Evolutionary conservation across 139 green algal genomes (phyloP), one percentile per base, ranked within the genome.

Genomic region (Auxenochlorella pyrenoidosa): DNA sequence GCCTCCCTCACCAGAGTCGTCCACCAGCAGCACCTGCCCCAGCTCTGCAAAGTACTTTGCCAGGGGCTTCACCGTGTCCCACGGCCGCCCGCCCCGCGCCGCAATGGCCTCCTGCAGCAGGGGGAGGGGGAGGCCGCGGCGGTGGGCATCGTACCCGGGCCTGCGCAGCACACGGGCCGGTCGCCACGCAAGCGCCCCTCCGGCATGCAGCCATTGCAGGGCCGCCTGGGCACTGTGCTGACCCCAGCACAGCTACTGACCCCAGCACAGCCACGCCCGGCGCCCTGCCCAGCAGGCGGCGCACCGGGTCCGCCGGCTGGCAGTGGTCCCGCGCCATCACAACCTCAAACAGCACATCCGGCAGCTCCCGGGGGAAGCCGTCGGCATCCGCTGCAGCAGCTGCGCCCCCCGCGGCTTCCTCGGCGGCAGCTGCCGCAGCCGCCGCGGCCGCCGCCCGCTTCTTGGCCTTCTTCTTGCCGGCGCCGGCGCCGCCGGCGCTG

Each of bases 21-120:
- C 90, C 26, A 92, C 79, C n/a, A 92, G 87, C 32, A 89, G 21
- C 70, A 92, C 87, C 3, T 44, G 63, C 8, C 16, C 24, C n/a
- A 92, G 85, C 44, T 60, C 78, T 21, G 32, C 41, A 89, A 91
- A 91, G 83, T 92, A 87, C 22, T 41, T 73, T n/a, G 10, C 44
- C 86, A 92, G 79, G 18, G 90, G 90, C 71, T 92, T 92, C n/a
- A 92, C 87, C 3, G 90, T 92, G 86, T 92, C 90, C 90, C 90
- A 92, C 26, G 83, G 87, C 66, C 66, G 82, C 43, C 82, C 90
- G 30, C 87, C 87, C 41, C 86, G 77, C 43, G 86, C 86, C 30
- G 44, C 86, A 58, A 89, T 89, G 28, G 36, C 78, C 75, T 79
- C 85, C 60, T 87, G 82, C 66, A 43, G 75, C 4, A 3, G 5